Conservation (phyloP, 305 asterid species). For the Fraxinus greggii region DNA sequence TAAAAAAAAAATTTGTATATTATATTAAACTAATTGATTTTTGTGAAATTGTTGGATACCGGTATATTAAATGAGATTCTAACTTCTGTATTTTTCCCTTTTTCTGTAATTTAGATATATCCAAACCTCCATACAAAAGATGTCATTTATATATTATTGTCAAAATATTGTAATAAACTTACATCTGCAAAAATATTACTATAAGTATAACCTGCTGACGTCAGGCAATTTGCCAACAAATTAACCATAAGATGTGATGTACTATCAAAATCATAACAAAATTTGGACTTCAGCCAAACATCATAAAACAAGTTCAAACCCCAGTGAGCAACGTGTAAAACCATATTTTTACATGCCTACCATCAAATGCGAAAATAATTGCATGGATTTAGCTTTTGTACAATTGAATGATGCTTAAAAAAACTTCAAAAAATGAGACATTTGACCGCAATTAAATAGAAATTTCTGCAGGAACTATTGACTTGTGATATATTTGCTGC, state of each 20-base stretch:
- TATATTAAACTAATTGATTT: neutral
- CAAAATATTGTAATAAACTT: too few species aligned
- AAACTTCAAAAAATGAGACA: neutral
- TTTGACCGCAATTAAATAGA: neutral
- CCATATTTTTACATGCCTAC: neutral
- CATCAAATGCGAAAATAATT: neutral
- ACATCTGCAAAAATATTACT: neutral
- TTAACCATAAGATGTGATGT: neutral
- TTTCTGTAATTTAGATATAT: too few species aligned
- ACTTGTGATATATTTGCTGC: slow-evolving; percentile 41
- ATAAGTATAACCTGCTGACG: too few species aligned
- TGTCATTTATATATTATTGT: too few species aligned
- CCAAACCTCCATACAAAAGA: too few species aligned
- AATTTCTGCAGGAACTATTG: slow-evolving; percentile 29
- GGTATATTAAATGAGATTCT: neutral
- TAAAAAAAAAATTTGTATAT: neutral
- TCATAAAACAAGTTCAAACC: neutral
- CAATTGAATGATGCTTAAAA: neutral
- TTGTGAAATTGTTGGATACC: neutral
- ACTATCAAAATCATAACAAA: neutral
- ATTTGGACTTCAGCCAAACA: neutral
- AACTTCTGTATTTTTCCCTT: neutral
- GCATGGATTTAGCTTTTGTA: neutral
- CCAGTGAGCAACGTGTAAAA: neutral
- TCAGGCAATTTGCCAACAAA: neutral